A percentile compares a stretch with the other conserved stretches of the same genome.
These are phyloP conservation scores for Dictyostelium brefeldianum DNA, from an alignment of 78 protist species.

Conservation along the genomic window DNA sequence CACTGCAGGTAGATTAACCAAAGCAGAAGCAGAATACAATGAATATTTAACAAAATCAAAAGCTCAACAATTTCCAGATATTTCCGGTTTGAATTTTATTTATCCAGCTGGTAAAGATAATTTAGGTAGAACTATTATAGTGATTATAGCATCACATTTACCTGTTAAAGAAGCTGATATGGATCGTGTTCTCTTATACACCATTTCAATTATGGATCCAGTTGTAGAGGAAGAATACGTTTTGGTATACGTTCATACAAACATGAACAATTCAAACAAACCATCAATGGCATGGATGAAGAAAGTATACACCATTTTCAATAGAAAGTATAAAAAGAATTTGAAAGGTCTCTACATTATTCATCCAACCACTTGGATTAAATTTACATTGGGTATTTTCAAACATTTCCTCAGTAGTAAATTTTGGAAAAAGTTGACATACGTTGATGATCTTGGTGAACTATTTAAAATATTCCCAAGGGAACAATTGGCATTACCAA, in stretches of 20 bases:
- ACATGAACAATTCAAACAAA: conserved; percentile 55
- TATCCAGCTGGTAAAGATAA: conserved; percentile 73
- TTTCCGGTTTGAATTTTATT: conserved; percentile 41
- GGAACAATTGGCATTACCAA: conserved; percentile 72
- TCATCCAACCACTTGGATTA: conserved; percentile 82
- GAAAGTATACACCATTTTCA: conserved; percentile 64
- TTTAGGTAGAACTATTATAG: conserved; percentile 54
- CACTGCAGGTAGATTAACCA: conserved; percentile 6
- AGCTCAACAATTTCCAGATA: conserved; percentile 30
- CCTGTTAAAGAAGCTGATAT: conserved; percentile 54
- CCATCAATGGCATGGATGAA: conserved; percentile 74
- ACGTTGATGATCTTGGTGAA: conserved; percentile 47
- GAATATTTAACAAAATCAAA: conserved; percentile 40
- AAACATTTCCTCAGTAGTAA: conserved; percentile 68
- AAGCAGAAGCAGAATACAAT: conserved; percentile 59
- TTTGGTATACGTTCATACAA: conserved; percentile 71
- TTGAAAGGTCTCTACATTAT: conserved; percentile 83
- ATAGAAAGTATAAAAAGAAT: conserved; percentile 90
- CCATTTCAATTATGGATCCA: conserved; percentile 75
- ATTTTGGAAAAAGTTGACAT: conserved; percentile 62
- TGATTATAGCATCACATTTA: conserved; percentile 48
- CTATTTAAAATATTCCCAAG: conserved; percentile 26
- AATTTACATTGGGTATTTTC: conserved; percentile 58
- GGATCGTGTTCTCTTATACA: conserved; percentile 57
- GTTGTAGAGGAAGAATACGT: conserved; percentile 77